A percentile compares a stretch with the other conserved stretches of the same genome.
Evolutionary conservation across 2,329 filamentous ascomycete genomes (phyloP).

Genomic region (Xylaria polymorpha): DNA sequence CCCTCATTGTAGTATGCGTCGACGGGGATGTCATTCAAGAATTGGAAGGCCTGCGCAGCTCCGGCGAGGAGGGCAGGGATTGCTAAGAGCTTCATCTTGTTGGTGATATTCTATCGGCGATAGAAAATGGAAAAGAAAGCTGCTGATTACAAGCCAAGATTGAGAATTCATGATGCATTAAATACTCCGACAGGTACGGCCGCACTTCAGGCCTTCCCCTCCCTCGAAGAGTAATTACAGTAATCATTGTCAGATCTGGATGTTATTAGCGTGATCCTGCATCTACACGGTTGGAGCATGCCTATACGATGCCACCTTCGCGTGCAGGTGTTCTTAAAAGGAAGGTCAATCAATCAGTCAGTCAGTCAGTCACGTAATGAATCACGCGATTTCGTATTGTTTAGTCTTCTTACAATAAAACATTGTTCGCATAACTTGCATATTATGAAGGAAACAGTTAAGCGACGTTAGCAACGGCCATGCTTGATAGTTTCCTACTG

Average conservation of each 20-base stretch:
- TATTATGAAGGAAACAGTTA: background rate
- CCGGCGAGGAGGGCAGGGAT: conserved; percentile 18
- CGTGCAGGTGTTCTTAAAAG: conserved; percentile 16
- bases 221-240: conserved; percentile 3
- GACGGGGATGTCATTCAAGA: conserved; percentile 29
- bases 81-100: conserved; percentile 24
- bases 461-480: background rate
- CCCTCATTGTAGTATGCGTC: conserved; percentile 27
- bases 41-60: conserved; percentile 24
- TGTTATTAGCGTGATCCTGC: conserved; percentile 17
- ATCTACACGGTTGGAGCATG: conserved; percentile 5
- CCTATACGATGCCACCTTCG: conserved; percentile 8
- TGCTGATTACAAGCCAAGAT: background rate
- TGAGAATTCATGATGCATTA: conserved; percentile 10
- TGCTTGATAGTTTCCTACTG: background rate
- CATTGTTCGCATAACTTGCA: background rate
- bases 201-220: background rate
- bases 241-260: conserved; percentile 28
- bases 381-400: background rate
- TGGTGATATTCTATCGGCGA: background rate
- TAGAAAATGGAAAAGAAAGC: background rate
- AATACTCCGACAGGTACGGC: conserved; percentile 15
- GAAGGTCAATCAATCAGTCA: conserved; percentile 23
- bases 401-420: background rate
- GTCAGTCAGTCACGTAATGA: background rate